Evolutionary conservation across 2,329 filamentous ascomycete species (phyloP).

Genomic region (Penicillium sp.): DNA sequence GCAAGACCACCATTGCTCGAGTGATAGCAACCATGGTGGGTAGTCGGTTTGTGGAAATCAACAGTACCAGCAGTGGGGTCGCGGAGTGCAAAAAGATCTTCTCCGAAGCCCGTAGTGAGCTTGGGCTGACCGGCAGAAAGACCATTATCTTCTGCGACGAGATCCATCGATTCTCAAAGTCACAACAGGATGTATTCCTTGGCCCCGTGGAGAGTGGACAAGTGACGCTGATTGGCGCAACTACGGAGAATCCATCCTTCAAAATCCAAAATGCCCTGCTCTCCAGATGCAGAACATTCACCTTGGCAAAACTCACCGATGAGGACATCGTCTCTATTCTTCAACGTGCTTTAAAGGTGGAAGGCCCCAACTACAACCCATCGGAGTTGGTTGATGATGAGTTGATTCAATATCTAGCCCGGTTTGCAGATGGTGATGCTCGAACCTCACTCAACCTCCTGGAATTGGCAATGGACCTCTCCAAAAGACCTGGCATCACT

Average conservation of each 20-base stretch:
- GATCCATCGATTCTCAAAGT: slow-evolving; percentile 87
- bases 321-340: slow-evolving; percentile 74
- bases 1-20: slow-evolving; percentile 73
- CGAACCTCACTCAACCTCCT: slow-evolving; percentile 89
- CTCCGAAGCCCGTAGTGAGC: slow-evolving; percentile 76
- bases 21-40: slow-evolving; percentile 82
- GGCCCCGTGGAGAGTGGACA: slow-evolving; percentile 88
- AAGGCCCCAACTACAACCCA: slow-evolving; percentile 54
- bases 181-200: slow-evolving; percentile 92
- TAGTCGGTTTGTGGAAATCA: slow-evolving; percentile 90
- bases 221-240: slow-evolving; percentile 90
- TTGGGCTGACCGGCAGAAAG: slow-evolving; percentile 77
- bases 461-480: slow-evolving; percentile 81
- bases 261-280: slow-evolving; percentile 85
- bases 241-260: slow-evolving; percentile 96
- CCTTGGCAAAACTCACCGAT: slow-evolving; percentile 71
- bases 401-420: slow-evolving; percentile 76
- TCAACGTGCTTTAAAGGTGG: slow-evolving; percentile 67
- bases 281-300: slow-evolving; percentile 89
- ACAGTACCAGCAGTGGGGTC: slow-evolving; percentile 85
- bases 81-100: slow-evolving; percentile 93
- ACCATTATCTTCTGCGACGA: slow-evolving; percentile 98
- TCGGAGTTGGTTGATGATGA: slow-evolving; percentile 69
- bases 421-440: slow-evolving; percentile 89
- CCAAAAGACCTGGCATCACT: slow-evolving; percentile 64